Conservation (phyloP, 2,329 filamentous ascomycete species). For the Pseudovirgaria hyperparasitica region DNA sequence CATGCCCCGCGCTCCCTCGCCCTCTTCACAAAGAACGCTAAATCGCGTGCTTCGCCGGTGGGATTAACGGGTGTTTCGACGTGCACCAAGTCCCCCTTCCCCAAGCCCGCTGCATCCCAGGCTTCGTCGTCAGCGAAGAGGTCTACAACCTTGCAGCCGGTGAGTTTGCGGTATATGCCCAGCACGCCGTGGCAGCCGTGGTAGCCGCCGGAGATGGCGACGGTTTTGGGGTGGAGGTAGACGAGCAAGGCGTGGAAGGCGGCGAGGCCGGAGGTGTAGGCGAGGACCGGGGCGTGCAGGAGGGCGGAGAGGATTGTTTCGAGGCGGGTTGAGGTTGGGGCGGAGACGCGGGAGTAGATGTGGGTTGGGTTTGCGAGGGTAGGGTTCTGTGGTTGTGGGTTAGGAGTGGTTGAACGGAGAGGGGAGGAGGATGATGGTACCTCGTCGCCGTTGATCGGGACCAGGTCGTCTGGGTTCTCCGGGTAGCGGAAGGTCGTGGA, state of each 20-base stretch:
- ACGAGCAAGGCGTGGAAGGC: slow-evolving; percentile 82
- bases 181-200: slow-evolving; percentile 90
- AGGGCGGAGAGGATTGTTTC: slow-evolving; percentile 69
- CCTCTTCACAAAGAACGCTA: slow-evolving; percentile 56
- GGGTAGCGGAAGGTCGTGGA: slow-evolving; percentile 85
- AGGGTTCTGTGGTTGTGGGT: slow-evolving; percentile 28
- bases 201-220: slow-evolving; percentile 77
- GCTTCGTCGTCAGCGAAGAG: slow-evolving; percentile 41
- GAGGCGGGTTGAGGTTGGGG: slow-evolving; percentile 71
- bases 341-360: slow-evolving; percentile 70
- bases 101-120: slow-evolving; percentile 52
- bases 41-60: slow-evolving; percentile 64
- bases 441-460: slow-evolving; percentile 31
- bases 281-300: slow-evolving; percentile 51
- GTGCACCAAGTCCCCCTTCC: slow-evolving; percentile 72
- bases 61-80: slow-evolving; percentile 93
- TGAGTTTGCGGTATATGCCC: slow-evolving; percentile 58
- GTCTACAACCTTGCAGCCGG: slow-evolving; percentile 58
- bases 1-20: slow-evolving; percentile 62
- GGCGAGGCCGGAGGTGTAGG: slow-evolving; percentile 74
- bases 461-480: slow-evolving; percentile 53
- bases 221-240: slow-evolving; percentile 67
- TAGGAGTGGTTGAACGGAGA: slow-evolving; percentile 5
- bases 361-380: slow-evolving; percentile 48
- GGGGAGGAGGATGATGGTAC: slow-evolving; percentile 16